These are phyloP conservation scores for Amanita fuliginea DNA, from an alignment of 768 basidiomycete genomes.

Conservation along the genomic window DNA sequence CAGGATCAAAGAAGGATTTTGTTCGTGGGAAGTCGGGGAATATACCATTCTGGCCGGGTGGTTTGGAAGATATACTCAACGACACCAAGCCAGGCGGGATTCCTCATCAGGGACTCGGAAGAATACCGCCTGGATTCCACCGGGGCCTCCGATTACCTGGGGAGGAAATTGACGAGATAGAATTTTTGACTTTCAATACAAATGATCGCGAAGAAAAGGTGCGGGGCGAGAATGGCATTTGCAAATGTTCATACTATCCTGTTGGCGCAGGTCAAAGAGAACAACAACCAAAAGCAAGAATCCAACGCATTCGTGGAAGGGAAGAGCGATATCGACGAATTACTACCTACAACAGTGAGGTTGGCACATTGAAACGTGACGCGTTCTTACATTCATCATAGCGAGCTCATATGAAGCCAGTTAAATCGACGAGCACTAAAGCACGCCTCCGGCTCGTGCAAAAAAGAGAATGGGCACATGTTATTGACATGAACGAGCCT, in stretches of 20 bases:
- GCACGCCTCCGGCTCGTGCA: slow-evolving; percentile 36
- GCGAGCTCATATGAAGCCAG: slow-evolving; percentile 50
- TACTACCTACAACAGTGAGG: slow-evolving; percentile 54
- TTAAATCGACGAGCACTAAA: slow-evolving; percentile 28
- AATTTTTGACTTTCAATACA: slow-evolving; percentile 22
- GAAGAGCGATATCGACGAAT: slow-evolving; percentile 58
- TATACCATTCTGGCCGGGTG: slow-evolving; percentile 92
- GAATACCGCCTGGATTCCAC: slow-evolving; percentile 72
- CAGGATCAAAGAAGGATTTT: slow-evolving; percentile 68
- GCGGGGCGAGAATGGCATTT: neutral
- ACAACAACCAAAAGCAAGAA: slow-evolving; percentile 10
- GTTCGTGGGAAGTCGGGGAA: slow-evolving; percentile 91
- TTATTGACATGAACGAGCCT: slow-evolving; percentile 86
- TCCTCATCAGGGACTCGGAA: slow-evolving; percentile 41
- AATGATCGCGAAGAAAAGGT: slow-evolving; percentile 12
- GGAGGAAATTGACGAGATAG: slow-evolving; percentile 39
- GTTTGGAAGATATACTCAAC: slow-evolving; percentile 56
- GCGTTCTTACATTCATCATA: slow-evolving; percentile 15
- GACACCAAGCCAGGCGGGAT: slow-evolving; percentile 20
- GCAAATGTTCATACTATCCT: neutral
- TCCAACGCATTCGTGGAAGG: neutral
- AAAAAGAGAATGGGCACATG: slow-evolving; percentile 97
- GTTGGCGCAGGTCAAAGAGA: slow-evolving; percentile 5
- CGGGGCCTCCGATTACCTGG: slow-evolving; percentile 68
- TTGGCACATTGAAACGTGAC: neutral